A percentile compares a stretch with the other conserved stretches of the same genome.
Evolutionary conservation across 2,329 filamentous ascomycete species (phyloP).

Genomic region (Botrytis byssoidea): DNA sequence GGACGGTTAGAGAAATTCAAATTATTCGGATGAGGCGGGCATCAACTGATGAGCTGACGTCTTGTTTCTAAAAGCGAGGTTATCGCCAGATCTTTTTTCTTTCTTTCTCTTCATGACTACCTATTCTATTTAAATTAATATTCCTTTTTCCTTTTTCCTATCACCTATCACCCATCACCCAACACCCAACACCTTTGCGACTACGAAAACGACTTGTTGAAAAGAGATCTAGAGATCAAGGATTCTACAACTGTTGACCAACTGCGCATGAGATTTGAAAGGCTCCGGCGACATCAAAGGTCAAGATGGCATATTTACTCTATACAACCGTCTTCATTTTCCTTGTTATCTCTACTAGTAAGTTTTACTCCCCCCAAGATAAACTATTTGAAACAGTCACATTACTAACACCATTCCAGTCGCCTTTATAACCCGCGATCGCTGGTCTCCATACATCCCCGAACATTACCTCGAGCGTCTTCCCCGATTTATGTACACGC

Average conservation of each 20-base stretch:
- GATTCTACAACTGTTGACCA: background rate
- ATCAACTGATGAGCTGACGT: conserved; percentile 4
- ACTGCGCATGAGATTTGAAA: background rate
- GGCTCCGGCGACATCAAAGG: background rate
- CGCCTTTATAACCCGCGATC: conserved; percentile 75
- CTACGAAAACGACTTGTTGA: background rate
- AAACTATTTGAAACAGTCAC: conserved; percentile 10
- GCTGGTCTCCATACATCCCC: conserved; percentile 68
- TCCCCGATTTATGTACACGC: conserved; percentile 55
- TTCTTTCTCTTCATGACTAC: background rate
- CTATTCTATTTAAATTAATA: background rate
- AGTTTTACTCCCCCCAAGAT: conserved; percentile 30
- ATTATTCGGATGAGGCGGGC: conserved; percentile 4
- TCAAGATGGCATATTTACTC: conserved; percentile 72
- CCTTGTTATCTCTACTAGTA: conserved; percentile 69
- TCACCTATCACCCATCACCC: background rate
- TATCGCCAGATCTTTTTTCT: conserved; percentile 1
- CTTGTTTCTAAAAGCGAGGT: conserved; percentile 11
- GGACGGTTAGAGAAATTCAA: background rate
- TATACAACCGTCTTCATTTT: conserved; percentile 73
- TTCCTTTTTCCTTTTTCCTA: background rate
- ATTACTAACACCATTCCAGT: conserved; percentile 43
- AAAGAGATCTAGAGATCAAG: background rate
- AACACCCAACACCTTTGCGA: background rate
- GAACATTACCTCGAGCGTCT: conserved; percentile 41